Evolutionary conservation across 2,329 filamentous ascomycete species (phyloP).

Genomic region (Trichoderma semiorbis): DNA sequence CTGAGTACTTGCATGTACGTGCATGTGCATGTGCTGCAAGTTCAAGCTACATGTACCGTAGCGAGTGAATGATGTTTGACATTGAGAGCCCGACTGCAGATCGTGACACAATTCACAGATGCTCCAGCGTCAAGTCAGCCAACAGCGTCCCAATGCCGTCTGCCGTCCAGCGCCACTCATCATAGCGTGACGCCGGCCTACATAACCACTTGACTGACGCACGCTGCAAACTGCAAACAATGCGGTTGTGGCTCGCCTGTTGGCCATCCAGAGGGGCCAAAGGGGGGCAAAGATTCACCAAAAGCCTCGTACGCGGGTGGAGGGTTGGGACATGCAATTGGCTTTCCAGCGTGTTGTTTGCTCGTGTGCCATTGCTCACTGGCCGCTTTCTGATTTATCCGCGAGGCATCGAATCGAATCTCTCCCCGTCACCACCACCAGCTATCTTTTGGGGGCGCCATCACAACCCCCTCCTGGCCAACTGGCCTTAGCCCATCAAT

Average conservation of each 20-base stretch:
- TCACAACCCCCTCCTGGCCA: neutral
- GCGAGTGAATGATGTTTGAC: too few species aligned
- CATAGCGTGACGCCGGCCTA: conserved; percentile 9
- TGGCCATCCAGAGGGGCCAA: neutral
- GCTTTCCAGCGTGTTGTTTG: neutral
- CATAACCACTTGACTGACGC: neutral
- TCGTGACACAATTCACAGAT: conserved; percentile 13
- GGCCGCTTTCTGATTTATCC: neutral
- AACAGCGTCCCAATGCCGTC: neutral
- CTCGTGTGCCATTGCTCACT: neutral
- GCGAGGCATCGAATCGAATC: neutral
- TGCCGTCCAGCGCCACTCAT: conserved; percentile 1
- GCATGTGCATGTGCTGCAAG: neutral
- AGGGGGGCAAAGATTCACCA: neutral
- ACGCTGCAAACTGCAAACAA: conserved; percentile 8
- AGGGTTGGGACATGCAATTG: neutral
- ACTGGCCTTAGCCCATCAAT: neutral
- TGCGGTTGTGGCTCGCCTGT: conserved; percentile 11
- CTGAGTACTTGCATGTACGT: neutral
- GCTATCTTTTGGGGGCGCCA: neutral
- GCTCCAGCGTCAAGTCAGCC: conserved; percentile 3
- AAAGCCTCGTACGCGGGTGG: neutral
- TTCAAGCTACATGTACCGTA: too few species aligned
- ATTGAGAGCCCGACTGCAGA: neutral
- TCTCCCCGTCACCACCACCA: neutral